Base-by-base conservation (phyloP, 495 filamentous ascomycete genomes). In the Daldinia vernicosa region DNA sequence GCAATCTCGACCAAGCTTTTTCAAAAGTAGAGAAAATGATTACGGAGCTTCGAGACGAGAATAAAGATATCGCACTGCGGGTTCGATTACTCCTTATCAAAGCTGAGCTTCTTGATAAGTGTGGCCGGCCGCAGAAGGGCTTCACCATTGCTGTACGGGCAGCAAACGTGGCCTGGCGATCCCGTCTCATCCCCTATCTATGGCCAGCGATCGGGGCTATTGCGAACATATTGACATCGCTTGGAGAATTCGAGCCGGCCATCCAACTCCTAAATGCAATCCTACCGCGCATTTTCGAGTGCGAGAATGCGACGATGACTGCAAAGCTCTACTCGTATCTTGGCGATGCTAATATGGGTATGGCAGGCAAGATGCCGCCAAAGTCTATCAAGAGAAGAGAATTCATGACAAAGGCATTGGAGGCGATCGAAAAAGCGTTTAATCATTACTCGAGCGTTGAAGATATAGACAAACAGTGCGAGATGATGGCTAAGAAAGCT, bases 401-500 rank as follows among this genome's bases (percentile, higher is more conserved):
- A 71, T 84, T 88, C 70, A 76, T 94, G 28, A 87, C 86, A 6
- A 86, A 85, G 47, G 91, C 89, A 3, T 72, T 92, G 43, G 88
- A 87, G 43, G 89, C 89, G 33, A 84, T 94, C 33, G 91, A 92
- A 66, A 85, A 81, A 55, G 89, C 92, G 14, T 77, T 80, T 58
- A 78, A 85, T 75, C 87, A 91, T 62, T 96, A 86, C 70, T 88
- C 91, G 43, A 84, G 85, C 28, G 84, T 94, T 33, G 90, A 93
- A 75, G 93, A 97, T 80, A 81, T 90, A 17, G 79, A 84, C 22
- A 91, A 89, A 37, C 91, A 92, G 78, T 91, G 91, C 75, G 91
- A 93, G 80, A 90, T 92, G 88, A 87, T 96, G 82, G 91, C 91
- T 1, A 95, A 95, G 81, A 94, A 93, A 78, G 91, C 92, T 15